Base-by-base conservation (phyloP, 1,284 basidiomycete genomes). In the Pseudozyma sp. region DNA sequence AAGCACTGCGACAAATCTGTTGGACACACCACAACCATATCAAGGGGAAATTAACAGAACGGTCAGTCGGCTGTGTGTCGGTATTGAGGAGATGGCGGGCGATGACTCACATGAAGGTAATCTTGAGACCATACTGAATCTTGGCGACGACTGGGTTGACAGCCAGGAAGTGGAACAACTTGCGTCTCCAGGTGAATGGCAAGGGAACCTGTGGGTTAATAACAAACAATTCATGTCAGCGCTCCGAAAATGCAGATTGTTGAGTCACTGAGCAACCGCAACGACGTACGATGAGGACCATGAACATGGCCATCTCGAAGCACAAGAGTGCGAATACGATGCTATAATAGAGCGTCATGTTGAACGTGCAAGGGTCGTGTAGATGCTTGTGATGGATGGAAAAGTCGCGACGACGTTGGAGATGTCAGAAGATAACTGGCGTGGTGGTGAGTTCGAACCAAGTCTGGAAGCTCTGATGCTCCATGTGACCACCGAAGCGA, bases 31-130 rank as follows among this genome's bases (percentile, higher is more conserved):
- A 35, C 31, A 14, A 34, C 10, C 7, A 5, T 9, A 37, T n/a
- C 4, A 49, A 49, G 8, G 17, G 10, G 24, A 24, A 24, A 24
- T 24, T 2, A 1, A 4, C 24, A 24, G 24, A 24, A 4, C 24
- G 24, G 24, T 24, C 24, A 24, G 24, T 24, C 24, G 24, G 24
- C 24, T 24, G 24, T 24, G 24, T 24, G 24, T 24, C 24, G 24
- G 24, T 4, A 14, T 7, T 35, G 17, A 29, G 29, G 24, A 29
- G 9, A 7, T 35, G 17, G 35, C 8, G 11, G 10, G 13, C 10
- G 33, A 14, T 52, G 16, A 68, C 90, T 55, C 70, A 94, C 92
- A 97, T 96, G 88, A 97, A 97, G 7, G 93, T 92, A 77, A 97
- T 97, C 84, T 97, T 97, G n/a, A 84, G 77, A 93, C 88, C 57